phyloP scores from a whole-genome alignment of 1,139 yeast genomes.

The Yamadazyma kanchanaburiensis region DNA sequence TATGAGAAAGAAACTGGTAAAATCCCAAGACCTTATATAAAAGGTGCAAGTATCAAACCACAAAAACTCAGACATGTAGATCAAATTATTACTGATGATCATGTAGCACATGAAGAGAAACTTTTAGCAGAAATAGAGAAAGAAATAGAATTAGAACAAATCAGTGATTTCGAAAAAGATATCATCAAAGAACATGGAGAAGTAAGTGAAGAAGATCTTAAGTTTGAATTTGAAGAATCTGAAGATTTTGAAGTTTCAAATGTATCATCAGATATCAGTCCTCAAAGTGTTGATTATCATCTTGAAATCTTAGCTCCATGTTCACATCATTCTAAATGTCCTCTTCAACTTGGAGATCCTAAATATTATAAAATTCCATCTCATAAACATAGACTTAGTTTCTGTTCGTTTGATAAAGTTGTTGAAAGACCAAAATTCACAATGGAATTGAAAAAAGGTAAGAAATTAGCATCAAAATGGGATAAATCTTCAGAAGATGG shows the following conservation, averaged over 20 bases:
- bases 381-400: conserved; percentile 57
- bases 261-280: conserved; percentile 16
- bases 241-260: conserved; percentile 38
- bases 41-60: conserved; percentile 46
- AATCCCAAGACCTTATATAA: conserved; percentile 68
- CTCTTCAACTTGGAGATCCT: conserved; percentile 77
- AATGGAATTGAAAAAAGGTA: conserved; percentile 81
- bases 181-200: conserved; percentile 39
- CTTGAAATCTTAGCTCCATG: conserved; percentile 82
- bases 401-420: conserved; percentile 75
- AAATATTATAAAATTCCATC: conserved; percentile 60
- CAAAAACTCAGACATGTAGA: conserved; percentile 35
- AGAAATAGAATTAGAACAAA: conserved; percentile 13
- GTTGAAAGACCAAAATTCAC: conserved; percentile 76
- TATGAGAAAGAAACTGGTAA: conserved; percentile 54
- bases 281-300: conserved; percentile 45
- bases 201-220: conserved; percentile 40
- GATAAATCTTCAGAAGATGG: conserved; percentile 51
- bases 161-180: conserved; percentile 12
- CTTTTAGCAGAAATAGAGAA: conserved; percentile 25
- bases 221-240: conserved; percentile 45
- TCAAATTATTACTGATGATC: conserved; percentile 33
- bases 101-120: conserved; percentile 29
- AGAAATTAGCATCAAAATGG: conserved; percentile 73
- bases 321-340: conserved; percentile 83